Base-by-base conservation (phyloP, 2,329 filamentous ascomycete genomes). In the Rutstroemia sp. region DNA sequence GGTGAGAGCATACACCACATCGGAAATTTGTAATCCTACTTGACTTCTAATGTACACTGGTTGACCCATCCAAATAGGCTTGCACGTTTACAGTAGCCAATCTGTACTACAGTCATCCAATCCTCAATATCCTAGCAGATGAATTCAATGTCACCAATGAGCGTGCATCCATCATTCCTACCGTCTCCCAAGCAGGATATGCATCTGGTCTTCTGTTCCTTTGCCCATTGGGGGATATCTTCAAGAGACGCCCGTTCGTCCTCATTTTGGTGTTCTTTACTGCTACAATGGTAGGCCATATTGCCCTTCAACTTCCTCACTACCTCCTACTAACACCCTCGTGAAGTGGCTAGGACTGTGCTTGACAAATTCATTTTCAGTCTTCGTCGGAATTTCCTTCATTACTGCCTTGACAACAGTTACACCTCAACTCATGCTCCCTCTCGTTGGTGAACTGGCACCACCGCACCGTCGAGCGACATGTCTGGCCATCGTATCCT, bases 71-170 rank as follows among this genome's bases (percentile, higher is more conserved):
- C 10, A n/a, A 47, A 9, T 17, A 81, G 79, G 72, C 79, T 2
- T 73, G 74, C 0, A 78, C 83, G 4, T 83, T 89, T 62, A 89
- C 86, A 0, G 88, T 92, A 6, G 88, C 88, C 17, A 92, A 92
- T 63, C 74, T 92, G 3, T 92, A 92, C 72, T 91, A 92, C 70
- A 88, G 81, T 58, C 88, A 92, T 64, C 87, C 89, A 0, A 88
- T 92, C 48, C 73, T 92, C 23, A 89, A 91, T 66, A 81, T 87
- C 51, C 77, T 94, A 42, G 88, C 89, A 0, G 69, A 76, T 9
- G 84, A 87, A 16, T 92, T 94, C 65, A 66, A 78, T 53, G 84
- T 92, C 48, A 78, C 77, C 8, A 86, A 89, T 65, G 87, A 89
- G 64, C 75, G 78, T 54, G 82, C 88, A 0, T 79, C 79, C 1